A percentile compares a stretch with the other conserved stretches of the same genome.
These are phyloP conservation scores for Maudiozyma serrabonitensis DNA, from an alignment of 805 yeast genomes.

Conservation along the genomic window DNA sequence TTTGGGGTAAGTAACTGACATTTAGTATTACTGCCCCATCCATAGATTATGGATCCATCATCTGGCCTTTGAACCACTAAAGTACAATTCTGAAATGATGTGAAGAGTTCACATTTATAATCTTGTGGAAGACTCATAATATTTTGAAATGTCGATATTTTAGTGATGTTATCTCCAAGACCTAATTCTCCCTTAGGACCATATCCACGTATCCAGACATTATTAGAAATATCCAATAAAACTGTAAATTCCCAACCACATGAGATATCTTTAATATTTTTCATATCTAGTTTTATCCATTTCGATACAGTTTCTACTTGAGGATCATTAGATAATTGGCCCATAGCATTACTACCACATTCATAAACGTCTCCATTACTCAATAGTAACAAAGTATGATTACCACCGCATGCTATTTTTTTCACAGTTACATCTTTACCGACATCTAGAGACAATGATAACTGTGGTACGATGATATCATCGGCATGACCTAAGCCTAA, in stretches of 20 bases:
- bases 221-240: constrained; percentile 33
- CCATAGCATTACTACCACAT: constrained; percentile 48
- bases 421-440: constrained; percentile 21
- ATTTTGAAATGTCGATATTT: constrained; percentile 1
- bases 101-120: constrained; percentile 11
- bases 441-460: constrained; percentile 8
- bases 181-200: constrained; percentile 78
- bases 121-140: constrained; percentile 7
- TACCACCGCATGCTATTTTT: constrained; percentile 70
- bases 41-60: constrained; percentile 24
- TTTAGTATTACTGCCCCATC: constrained; percentile 45
- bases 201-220: constrained; percentile 45
- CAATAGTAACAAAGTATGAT: constrained; percentile 61
- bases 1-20: constrained; percentile 34
- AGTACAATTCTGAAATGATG: constrained; percentile 38
- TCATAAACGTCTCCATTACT: constrained; percentile 44
- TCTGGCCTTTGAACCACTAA: constrained; percentile 56
- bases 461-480: constrained; percentile 35
- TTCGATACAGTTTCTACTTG: neutral
- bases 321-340: constrained; percentile 34
- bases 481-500: constrained; percentile 50
- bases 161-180: constrained; percentile 23
- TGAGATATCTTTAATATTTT: constrained; percentile 30
- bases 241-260: constrained; percentile 80
- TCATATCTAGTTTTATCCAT: constrained; percentile 27